Percentiles rank a stretch among this genome's conserved stretches.
These are phyloP conservation scores for Colletotrichum sp. DNA, from an alignment of 2,329 filamentous ascomycete species.

Conservation along the genomic window DNA sequence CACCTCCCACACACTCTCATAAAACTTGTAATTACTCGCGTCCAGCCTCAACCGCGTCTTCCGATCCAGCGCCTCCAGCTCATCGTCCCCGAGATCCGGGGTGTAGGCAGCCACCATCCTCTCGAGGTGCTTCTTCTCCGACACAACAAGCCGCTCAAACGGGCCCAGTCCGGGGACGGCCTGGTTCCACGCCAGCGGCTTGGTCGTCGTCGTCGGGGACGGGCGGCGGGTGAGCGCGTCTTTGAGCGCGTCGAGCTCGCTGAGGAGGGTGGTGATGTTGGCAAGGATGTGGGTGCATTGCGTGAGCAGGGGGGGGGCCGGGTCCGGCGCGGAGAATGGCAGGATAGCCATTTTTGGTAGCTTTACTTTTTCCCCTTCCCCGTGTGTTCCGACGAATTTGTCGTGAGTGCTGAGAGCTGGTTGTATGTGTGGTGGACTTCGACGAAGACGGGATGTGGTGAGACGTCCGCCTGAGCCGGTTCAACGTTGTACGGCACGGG, in stretches of 20 bases:
- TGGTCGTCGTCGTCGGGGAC: conserved; percentile 2
- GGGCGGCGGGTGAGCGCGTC: conserved; percentile 11
- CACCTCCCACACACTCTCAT: conserved; percentile 21
- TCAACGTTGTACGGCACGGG: not conserved
- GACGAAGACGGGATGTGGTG: not conserved
- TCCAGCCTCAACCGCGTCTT: conserved; percentile 11
- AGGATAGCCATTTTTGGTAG: not conserved
- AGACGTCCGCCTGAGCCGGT: not conserved
- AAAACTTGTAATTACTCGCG: conserved; percentile 22
- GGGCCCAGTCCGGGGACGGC: conserved; percentile 16
- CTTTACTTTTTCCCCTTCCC: not conserved
- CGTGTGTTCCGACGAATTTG: rapidly evolving
- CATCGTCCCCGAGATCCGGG: not conserved
- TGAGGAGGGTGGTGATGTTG: conserved; percentile 6
- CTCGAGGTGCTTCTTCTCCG: conserved; percentile 20
- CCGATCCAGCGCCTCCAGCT: conserved; percentile 3
- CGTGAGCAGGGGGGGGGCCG: not conserved
- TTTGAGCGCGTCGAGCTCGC: conserved; percentile 19
- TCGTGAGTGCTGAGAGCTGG: not conserved
- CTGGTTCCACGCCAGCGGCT: conserved; percentile 20
- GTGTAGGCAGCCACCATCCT: conserved; percentile 12
- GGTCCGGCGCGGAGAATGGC: not conserved
- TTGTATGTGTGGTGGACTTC: not conserved
- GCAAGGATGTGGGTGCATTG: conserved; percentile 14
- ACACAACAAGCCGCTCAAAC: conserved; percentile 19